Evolutionary conservation across 148 eudicot species (phyloP), one percentile per base, ranked within the genome.

Genomic region (Rhododendron mucronatum): DNA sequence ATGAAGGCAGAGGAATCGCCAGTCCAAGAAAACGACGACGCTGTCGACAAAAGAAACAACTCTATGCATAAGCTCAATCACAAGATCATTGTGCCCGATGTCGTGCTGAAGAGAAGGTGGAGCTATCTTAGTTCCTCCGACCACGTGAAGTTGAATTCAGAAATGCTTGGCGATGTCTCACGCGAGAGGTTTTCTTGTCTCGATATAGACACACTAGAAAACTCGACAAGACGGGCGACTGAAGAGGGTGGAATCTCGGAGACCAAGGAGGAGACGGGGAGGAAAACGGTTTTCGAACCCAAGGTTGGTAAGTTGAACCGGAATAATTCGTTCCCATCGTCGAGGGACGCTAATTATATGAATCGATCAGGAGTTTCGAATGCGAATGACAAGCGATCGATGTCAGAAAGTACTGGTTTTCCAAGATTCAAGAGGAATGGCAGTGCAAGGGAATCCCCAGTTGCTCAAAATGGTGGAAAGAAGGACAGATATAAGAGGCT

Each of bases 121-220:
- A 94, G 97, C 88, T 90, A 90, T 65, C 91, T 96, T 30, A 92
- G 92, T 44, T 92, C 94, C 12, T 93, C 98, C 0, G 98, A 96
- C 80, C 91, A 92, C 57, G 84, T 92, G 91, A 90, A 92, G 51
- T 85, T 96, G 87, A 93, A 93, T 45, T 94, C 98, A 6, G 95
- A 94, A 85, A 95, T 95, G 93, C 83, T 95, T 18, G 90, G 86
- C 21, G 86, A 88, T 5, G 82, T 86, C 78, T 91, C 95, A 44
- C 91, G 90, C 63, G 81, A 86, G 47, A 90, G 93, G 84, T 80
- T 94, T 82, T 86, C 91, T 16, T 79, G 89, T 26, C 37, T 85
- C 7, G 87, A 88, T 55, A 10, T 11, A 51, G 10, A 51, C 55
- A 51, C 16, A 1, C 86, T 74, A 50, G 48, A 33, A 75, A 39